Evolutionary conservation across 2,329 filamentous ascomycete genomes (phyloP).

Genomic region (Aspergillus ibericus): DNA sequence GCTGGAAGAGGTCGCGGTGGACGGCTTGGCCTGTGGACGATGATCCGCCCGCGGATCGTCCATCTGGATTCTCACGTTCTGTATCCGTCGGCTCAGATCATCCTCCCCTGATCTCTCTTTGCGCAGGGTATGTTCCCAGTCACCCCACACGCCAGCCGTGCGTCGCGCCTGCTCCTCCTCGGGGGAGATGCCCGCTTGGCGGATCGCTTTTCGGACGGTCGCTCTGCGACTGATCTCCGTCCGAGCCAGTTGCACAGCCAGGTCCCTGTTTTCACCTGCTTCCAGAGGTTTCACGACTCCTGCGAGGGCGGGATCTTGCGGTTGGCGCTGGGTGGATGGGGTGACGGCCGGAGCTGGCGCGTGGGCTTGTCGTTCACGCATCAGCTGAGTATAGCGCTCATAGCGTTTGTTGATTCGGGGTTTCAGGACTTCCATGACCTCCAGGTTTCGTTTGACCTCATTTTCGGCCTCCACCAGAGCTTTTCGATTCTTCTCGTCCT

Average conservation of each 20-base stretch:
- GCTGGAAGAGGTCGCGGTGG: constrained; percentile 20
- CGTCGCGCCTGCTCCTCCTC: constrained; percentile 60
- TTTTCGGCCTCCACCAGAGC: constrained; percentile 59
- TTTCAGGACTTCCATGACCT: constrained; percentile 74
- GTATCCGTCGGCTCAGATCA: constrained; percentile 54
- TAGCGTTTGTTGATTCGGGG: constrained; percentile 72
- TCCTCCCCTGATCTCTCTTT: constrained; percentile 35
- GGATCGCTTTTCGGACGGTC: constrained; percentile 58
- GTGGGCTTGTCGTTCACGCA: constrained; percentile 47
- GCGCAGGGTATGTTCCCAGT: constrained; percentile 50
- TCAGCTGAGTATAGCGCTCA: constrained; percentile 63
- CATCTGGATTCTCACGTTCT: constrained; percentile 49
- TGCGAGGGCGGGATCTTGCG: constrained; percentile 60
- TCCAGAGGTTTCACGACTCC: constrained; percentile 63
- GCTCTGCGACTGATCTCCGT: constrained; percentile 70
- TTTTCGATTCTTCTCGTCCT: constrained; percentile 59
- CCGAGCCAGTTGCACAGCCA: constrained; percentile 75
- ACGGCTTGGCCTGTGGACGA: constrained; percentile 12
- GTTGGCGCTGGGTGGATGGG: constrained; percentile 15
- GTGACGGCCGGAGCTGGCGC: constrained; percentile 28
- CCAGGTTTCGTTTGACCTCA: constrained; percentile 64
- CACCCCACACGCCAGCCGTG: constrained; percentile 54
- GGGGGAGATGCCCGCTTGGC: constrained; percentile 58
- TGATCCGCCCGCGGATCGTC: constrained; percentile 21
- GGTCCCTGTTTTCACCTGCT: constrained; percentile 68